A percentile compares a stretch with the other conserved stretches of the same genome.
Evolutionary conservation across 495 filamentous ascomycete species (phyloP).

Genomic region (Neurospora sp.): DNA sequence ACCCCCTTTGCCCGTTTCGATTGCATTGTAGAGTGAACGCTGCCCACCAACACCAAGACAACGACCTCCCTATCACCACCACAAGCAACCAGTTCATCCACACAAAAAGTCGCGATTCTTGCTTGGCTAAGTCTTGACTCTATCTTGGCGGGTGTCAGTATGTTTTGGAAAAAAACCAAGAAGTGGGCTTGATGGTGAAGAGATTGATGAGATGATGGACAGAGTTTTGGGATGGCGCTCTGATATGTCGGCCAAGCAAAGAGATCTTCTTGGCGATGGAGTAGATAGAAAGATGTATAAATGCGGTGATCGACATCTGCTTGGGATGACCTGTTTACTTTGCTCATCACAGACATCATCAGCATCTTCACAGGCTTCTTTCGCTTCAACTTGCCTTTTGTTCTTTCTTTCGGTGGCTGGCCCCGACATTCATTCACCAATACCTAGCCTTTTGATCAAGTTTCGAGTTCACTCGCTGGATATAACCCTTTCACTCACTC

Average conservation of each 20-base stretch:
- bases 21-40: background rate
- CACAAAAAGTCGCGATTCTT: background rate
- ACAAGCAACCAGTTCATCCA: background rate
- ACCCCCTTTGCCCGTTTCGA: background rate
- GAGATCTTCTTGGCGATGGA: background rate
- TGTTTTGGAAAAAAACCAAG: background rate
- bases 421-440: background rate
- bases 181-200: background rate
- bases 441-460: background rate
- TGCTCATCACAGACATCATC: background rate
- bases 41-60: too few species aligned
- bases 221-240: background rate
- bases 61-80: background rate
- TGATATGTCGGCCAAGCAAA: background rate
- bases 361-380: background rate
- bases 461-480: background rate
- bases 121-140: background rate
- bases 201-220: background rate
- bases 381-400: background rate
- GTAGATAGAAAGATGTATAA: background rate
- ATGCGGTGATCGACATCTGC: background rate
- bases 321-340: background rate
- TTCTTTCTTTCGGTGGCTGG: background rate
- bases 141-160: background rate
- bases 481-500: background rate